Conservation (phyloP, 345 rosid genomes). For the Excoecaria agallocha region DNA sequence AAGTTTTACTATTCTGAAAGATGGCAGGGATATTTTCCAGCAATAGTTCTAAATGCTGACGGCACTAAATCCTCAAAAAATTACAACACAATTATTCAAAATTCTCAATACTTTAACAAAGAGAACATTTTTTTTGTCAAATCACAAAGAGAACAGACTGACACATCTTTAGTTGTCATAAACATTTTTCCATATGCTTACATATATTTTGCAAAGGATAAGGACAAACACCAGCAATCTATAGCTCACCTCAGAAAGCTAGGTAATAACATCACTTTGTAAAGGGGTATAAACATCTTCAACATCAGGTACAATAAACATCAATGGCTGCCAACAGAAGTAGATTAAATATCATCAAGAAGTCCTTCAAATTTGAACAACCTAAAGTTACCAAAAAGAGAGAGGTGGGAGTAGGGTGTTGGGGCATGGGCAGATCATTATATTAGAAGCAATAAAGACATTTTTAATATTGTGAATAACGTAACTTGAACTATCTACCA, state of each 20-base stretch:
- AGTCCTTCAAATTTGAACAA: not conserved
- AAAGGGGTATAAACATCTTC: slow-evolving; percentile 96
- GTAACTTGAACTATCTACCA: not conserved
- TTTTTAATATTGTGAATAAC: not conserved
- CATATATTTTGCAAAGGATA: not conserved
- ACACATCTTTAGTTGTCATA: not conserved
- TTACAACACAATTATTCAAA: not conserved
- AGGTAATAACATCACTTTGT: slow-evolving; percentile 76
- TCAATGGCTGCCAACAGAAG: slow-evolving; percentile 63
- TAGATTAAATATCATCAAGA: not conserved
- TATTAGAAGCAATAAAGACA: not conserved
- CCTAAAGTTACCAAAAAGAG: not conserved
- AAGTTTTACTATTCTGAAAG: slow-evolving; percentile 71
- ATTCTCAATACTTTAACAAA: slow-evolving; percentile 1
- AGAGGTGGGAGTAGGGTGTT: not conserved
- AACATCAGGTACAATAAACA: slow-evolving; percentile 88
- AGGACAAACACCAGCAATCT: not conserved
- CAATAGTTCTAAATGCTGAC: slow-evolving; percentile 77
- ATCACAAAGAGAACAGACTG: not conserved
- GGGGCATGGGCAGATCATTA: not conserved
- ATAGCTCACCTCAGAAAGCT: slow-evolving; percentile 73
- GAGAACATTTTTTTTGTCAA: not conserved
- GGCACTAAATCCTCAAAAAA: slow-evolving; percentile 54
- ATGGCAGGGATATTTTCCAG: slow-evolving; percentile 87
- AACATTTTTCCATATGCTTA: not conserved